Evolutionary conservation across 768 basidiomycete species (phyloP).

Genomic region (Trichaptum fuscoviolaceum): DNA sequence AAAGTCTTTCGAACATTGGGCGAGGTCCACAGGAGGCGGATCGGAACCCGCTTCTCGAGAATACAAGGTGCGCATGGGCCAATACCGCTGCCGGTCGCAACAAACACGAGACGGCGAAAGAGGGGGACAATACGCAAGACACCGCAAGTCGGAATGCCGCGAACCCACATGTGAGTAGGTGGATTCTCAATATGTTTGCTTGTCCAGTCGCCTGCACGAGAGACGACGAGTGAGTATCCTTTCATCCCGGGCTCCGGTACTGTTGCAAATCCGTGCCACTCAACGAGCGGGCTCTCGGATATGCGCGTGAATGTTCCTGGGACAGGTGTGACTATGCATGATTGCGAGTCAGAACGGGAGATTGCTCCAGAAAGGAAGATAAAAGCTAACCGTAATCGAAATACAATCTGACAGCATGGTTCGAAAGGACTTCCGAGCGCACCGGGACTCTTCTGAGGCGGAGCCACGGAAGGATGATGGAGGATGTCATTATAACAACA

Average conservation of each 20-base stretch:
- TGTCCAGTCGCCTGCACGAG: slow-evolving; percentile 58
- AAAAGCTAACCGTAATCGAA: slow-evolving; percentile 47
- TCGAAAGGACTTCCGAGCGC: slow-evolving; percentile 45
- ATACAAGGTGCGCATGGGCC: slow-evolving; percentile 57
- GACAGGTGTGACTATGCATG: slow-evolving; percentile 33
- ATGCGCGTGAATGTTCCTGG: slow-evolving; percentile 43
- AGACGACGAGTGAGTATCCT: slow-evolving; percentile 53
- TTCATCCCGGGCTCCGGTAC: slow-evolving; percentile 42
- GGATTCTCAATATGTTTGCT: slow-evolving; percentile 46
- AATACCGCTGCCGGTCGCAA: slow-evolving; percentile 56
- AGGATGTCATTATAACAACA: slow-evolving; percentile 45
- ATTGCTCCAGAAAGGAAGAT: slow-evolving; percentile 25
- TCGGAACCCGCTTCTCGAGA: slow-evolving; percentile 44
- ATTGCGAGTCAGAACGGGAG: slow-evolving; percentile 1
- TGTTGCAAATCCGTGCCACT: slow-evolving; percentile 58
- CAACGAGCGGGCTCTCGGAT: slow-evolving; percentile 42
- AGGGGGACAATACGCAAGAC: slow-evolving; percentile 50
- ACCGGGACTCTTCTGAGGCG: slow-evolving; percentile 52
- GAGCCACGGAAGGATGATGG: slow-evolving; percentile 57
- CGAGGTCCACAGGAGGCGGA: slow-evolving; percentile 57
- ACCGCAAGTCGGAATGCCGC: slow-evolving; percentile 51
- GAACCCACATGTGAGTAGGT: slow-evolving; percentile 50
- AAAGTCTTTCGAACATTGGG: slow-evolving; percentile 58
- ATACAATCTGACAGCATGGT: slow-evolving; percentile 52
- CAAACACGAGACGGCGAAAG: slow-evolving; percentile 51